Evolutionary conservation across 345 rosid genomes (phyloP), one percentile per base, ranked within the genome.

Genomic region (Citrus medica): DNA sequence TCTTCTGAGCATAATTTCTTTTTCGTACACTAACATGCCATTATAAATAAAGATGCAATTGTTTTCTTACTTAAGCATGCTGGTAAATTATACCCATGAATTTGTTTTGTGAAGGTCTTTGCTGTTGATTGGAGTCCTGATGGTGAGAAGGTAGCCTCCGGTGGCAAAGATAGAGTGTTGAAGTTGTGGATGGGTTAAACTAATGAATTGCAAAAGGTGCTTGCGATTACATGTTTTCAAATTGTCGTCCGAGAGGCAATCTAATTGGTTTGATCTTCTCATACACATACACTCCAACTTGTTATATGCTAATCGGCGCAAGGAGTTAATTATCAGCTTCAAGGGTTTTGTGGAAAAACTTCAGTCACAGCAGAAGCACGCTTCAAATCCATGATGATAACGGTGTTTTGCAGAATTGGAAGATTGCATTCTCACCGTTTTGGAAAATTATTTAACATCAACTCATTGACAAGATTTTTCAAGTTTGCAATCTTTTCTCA

Each of bases 51-150:
- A 77, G 33, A 40, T 40, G 25, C 56, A 25, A 40, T 69, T 27
- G 16, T 69, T 68, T 69, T 14, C 33, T 1, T 37, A 8, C 69
- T 16, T 9, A 13, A 14, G 9, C 24, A 48, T 64, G 72, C 51
- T 37, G 59, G 14, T 75, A 61, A 38, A 35, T 85, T 40, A 80
- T 33, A 13, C 17, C 33, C 66, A 64, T 46, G 4, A n/a, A 22
- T 30, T 32, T 66, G 58, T 21, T 66, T 69, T 51, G 40, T 12
- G 5, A 68, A 95, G 98, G 98, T 95, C 74, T 95, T 80, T 69
- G 96, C 99, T 1, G 98, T 96, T 81, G 97, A 96, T 80, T 96
- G 98, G 99, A 96, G 99, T 87, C 99, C 99, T 9, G 97, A 94
- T 80, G 99, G 97, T 25, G 98, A 96, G 92, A 94, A 96, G 87